Evolutionary conservation across 2,329 filamentous ascomycete species (phyloP).

Genomic region (Rachicladosporium sp.): DNA sequence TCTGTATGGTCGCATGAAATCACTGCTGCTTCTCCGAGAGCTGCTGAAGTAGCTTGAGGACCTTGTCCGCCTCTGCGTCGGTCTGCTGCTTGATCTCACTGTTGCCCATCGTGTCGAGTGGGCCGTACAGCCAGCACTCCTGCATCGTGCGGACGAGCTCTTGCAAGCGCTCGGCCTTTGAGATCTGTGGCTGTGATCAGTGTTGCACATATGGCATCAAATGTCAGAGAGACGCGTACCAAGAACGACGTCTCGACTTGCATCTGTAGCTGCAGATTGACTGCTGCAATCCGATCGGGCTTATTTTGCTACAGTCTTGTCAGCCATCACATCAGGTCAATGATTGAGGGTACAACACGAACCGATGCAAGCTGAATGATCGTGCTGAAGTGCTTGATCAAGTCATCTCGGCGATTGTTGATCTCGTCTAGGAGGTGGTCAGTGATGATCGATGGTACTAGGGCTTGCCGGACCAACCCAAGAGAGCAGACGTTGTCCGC

Average conservation of each 20-base stretch:
- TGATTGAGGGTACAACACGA: conserved; percentile 3
- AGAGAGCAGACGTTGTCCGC: too few species aligned
- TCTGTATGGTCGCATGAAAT: too few species aligned
- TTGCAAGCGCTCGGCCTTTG: conserved; percentile 50
- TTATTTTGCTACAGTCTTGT: conserved; percentile 32
- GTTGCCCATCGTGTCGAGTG: conserved; percentile 43
- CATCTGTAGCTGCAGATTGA: conserved; percentile 46
- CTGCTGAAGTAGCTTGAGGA: conserved; percentile 32
- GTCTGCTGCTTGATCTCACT: conserved; percentile 30
- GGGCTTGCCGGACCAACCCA: too few species aligned
- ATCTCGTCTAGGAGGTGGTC: conserved; percentile 22
- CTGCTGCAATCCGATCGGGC: conserved; percentile 42
- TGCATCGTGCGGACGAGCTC: conserved; percentile 50
- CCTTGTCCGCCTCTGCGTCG: conserved; percentile 35
- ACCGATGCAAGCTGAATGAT: conserved; percentile 43
- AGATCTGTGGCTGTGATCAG: conserved; percentile 32
- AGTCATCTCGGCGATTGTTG: conserved; percentile 26
- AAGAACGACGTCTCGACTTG: conserved; percentile 47
- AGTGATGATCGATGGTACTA: too few species aligned
- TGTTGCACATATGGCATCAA: too few species aligned
- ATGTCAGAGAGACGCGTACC: conserved; percentile 30
- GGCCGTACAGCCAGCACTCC: conserved; percentile 55
- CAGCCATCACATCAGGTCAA: neutral
- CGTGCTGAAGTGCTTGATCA: conserved; percentile 43
- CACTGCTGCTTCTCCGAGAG: conserved; percentile 9